A percentile compares a stretch with the other conserved stretches of the same genome.
phyloP scores from a whole-genome alignment of 2,329 filamentous ascomycete species.

The Alternaria panax region DNA sequence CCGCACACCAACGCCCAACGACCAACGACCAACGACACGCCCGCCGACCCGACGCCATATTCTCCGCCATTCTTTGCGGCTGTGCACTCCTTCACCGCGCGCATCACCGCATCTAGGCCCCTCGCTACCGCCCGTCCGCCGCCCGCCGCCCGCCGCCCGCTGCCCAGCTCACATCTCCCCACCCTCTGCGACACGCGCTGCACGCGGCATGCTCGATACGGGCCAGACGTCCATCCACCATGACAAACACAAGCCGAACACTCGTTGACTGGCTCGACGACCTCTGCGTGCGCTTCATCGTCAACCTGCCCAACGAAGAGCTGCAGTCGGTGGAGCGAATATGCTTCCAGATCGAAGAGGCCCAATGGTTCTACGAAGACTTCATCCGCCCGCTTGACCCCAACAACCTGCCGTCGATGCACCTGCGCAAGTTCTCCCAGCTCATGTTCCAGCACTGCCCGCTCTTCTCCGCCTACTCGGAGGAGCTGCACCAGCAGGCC shows the following conservation, averaged over 20 bases:
- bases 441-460: conserved; percentile 95
- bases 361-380: conserved; percentile 99
- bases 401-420: conserved; percentile 79
- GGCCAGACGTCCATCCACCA: conserved; percentile 57
- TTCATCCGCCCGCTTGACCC: conserved; percentile 93
- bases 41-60: conserved; percentile 3
- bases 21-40: background rate
- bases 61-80: conserved; percentile 38
- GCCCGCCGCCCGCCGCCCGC: conserved; percentile 9
- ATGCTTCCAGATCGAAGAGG: conserved; percentile 98
- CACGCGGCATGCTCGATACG: conserved; percentile 66
- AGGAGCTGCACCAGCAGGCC: conserved; percentile 78
- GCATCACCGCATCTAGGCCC: conserved; percentile 18
- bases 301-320: conserved; percentile 93
- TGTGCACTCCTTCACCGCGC: conserved; percentile 27
- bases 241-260: conserved; percentile 81
- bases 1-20: conserved; percentile 9
- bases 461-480: conserved; percentile 80
- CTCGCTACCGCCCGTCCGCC: conserved; percentile 10
- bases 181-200: conserved; percentile 23
- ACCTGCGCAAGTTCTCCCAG: conserved; percentile 83
- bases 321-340: conserved; percentile 89
- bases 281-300: conserved; percentile 95
- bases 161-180: conserved; percentile 11
- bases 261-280: conserved; percentile 98